Conservation (phyloP, 257 asterid genomes). For the Rehmannia glutinosa region DNA sequence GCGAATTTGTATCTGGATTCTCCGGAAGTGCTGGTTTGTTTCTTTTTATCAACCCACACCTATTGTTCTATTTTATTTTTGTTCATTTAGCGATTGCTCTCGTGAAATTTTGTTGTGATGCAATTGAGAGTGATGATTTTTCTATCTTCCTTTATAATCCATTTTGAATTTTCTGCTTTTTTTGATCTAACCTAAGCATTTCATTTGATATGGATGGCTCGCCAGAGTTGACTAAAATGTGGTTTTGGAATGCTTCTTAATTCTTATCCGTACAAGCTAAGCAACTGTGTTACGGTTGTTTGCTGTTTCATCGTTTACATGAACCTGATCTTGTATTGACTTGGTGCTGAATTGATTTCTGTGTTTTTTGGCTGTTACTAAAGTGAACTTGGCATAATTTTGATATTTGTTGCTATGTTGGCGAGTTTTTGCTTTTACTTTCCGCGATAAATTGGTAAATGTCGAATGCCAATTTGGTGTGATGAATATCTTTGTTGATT, state of each 20-base stretch:
- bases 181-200: not conserved
- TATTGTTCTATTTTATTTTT: not conserved
- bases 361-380: not conserved
- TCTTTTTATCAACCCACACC: not conserved
- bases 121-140: not conserved
- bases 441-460: not conserved
- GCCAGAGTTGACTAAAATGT: not conserved
- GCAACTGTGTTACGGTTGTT: not conserved
- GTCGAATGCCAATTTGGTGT: not conserved
- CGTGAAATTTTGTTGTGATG: not conserved
- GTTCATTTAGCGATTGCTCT: too few relatives aligned
- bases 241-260: not conserved
- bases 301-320: not conserved
- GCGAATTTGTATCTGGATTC: slow-evolving; percentile 89
- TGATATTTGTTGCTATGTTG: not conserved
- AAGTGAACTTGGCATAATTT: not conserved
- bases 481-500: not conserved
- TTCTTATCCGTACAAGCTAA: not conserved
- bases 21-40: slow-evolving; percentile 91
- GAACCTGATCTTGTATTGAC: not conserved
- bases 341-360: not conserved
- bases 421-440: slow-evolving; percentile 2
- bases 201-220: not conserved
- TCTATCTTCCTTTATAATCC: not conserved
- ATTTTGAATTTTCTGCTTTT: slow-evolving; percentile 4